Base-by-base conservation (phyloP, 768 basidiomycete genomes). In the Amanita inopinata region DNA sequence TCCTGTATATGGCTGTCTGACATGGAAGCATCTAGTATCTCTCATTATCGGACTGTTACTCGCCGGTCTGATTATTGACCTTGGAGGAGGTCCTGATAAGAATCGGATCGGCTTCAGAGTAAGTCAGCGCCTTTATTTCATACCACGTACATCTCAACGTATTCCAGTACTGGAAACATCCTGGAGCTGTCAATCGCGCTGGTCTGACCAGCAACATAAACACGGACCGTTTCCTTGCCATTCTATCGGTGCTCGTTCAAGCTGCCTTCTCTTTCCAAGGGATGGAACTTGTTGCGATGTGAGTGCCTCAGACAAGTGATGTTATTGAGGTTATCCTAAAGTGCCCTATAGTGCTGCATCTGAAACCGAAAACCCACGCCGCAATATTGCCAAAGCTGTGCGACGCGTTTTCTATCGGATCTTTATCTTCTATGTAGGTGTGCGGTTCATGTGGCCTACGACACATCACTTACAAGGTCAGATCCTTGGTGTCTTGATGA, bases 341-440 rank as follows among this genome's bases (percentile, higher is more conserved):
- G 18, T 11, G 3, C 28, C 45, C 15, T 49, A 32, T 40, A 81
- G 80, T 43, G 75, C 82, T 19, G 84, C 83, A 12, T 83, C 80
- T 0, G 88, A 91, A 60, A 80, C 83, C 0, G 67, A 76, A 54
- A 84, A 72, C 53, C 88, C 89, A 5, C 75, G 85, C 27, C 78
- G 80, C 22, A 87, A 85, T 53, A 84, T 92, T 49, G 66, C 76
- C 17, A 84, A 78, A 54, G 85, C 86, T 17, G 77, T 87, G 38
- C 68, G 73, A 27, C 69, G 82, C 15, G 85, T 91, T 3, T 85
- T 88, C 58, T 85, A 76, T 62, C 79, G 90, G 48, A 82, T 94
- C 51, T 48, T 83, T 5, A 49, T 87, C 20, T 89, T 89, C 70
- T 89, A 88, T 51, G 74, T 77, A 47, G 47, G 73, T 53, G 10